Base-by-base conservation (phyloP, 768 basidiomycete species). In the Amanita exitialis region DNA sequence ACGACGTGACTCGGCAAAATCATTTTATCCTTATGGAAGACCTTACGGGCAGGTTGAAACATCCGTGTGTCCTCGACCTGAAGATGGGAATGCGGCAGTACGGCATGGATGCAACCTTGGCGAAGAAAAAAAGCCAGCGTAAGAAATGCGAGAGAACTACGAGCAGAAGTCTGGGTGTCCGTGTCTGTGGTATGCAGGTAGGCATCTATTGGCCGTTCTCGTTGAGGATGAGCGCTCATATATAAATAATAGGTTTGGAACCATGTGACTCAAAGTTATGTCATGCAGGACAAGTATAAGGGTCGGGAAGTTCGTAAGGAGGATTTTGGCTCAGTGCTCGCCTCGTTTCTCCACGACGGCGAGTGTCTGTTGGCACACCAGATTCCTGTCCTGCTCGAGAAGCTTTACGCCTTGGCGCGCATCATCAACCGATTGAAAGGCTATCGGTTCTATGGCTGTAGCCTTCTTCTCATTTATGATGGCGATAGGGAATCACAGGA, bases 41-140 rank as follows among this genome's bases (percentile, higher is more conserved):
- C 62, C 72, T 99, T 44, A 99, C 96, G 2, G 96, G 96, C 21
- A 74, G 87, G 30, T 66, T 96, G 61, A 94, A 88, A 66, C 79
- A 78, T 45, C 90, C 96, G 7, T 99, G 96, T 61, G 95, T 99
- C 37, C 79, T 98, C 60, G 96, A 99, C 66, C 72, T 99, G 59
- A 99, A 99, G 74, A 98, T 98, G 96, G 96, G 96, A n/a, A 97
- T 94, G 27, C 76, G 96, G 30, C 96, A 99, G 69, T 97, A 98
- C 66, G 96, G 96, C 16, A 88, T 95, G 71, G 91, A 96, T 58
- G 96, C 96, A 21, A 87, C 86, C 7, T 69, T 83, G 1, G 73
- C 81, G 47, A 99, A 99, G 73, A 97, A 96, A 79, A 93, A 87
- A 72, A 97, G 94, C 62, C 96, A 99, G 70, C 80, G 94, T 49